A percentile compares a stretch with the other conserved stretches of the same genome.
Conservation (phyloP, 176 grass and related monocot genomes). For the Cocos nucifera region DNA sequence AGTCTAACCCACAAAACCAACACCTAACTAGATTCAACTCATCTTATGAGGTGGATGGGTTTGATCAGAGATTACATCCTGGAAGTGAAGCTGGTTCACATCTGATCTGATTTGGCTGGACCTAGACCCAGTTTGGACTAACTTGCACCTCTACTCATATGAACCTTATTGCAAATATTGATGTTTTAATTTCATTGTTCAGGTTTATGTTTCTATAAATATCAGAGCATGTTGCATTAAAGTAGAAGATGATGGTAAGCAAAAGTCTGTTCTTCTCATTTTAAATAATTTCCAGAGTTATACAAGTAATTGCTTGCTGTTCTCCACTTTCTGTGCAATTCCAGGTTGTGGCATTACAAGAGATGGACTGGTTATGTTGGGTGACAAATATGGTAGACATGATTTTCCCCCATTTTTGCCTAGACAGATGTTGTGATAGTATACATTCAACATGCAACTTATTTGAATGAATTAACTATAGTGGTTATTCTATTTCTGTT, state of each 20-base stretch:
- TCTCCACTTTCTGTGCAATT: conserved; percentile 12
- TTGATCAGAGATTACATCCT: no score
- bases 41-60: no score
- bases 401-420: no score
- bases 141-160: not conserved
- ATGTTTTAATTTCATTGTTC: conserved; percentile 21
- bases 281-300: not conserved
- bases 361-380: conserved; percentile 79
- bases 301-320: not conserved
- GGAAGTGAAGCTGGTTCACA: no score
- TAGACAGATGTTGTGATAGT: no score
- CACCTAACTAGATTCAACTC: no score
- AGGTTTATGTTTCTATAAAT: conserved; percentile 69
- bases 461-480: no score
- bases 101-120: no score
- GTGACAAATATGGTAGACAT: conserved; percentile 66
- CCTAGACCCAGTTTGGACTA: no score
- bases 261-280: not conserved
- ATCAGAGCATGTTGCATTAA: conserved; percentile 58
- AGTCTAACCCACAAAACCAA: no score
- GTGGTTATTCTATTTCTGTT: no score
- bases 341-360: conserved; percentile 84
- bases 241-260: conserved; percentile 84
- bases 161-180: not conserved
- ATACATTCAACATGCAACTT: no score